These are phyloP conservation scores for Westerdykella ornata DNA, from an alignment of 2,329 filamentous ascomycete species.

Conservation along the genomic window DNA sequence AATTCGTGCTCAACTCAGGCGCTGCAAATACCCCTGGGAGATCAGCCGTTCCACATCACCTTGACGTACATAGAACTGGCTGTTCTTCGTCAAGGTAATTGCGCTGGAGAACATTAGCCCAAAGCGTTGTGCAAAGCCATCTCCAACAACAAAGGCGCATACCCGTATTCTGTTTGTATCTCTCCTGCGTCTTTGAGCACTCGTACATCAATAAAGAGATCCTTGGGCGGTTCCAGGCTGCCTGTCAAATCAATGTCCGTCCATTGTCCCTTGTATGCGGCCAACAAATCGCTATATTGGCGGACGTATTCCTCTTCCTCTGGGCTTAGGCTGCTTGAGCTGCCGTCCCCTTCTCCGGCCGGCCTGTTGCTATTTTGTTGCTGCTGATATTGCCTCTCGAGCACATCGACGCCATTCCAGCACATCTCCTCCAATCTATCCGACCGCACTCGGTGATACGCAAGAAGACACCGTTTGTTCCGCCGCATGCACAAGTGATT, in stretches of 20 bases:
- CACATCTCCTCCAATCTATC: conserved; percentile 91
- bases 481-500: conserved; percentile 92
- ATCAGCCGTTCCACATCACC: conserved; percentile 94
- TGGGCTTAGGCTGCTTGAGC: conserved; percentile 72
- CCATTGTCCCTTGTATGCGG: conserved; percentile 98
- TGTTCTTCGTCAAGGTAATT: conserved; percentile 95
- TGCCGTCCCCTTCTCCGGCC: conserved; percentile 41
- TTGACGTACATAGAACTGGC: conserved; percentile 93
- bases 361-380: conserved; percentile 29
- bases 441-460: conserved; percentile 84
- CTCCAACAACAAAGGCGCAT: conserved; percentile 37
- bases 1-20: conserved; percentile 55
- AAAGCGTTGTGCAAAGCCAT: not conserved
- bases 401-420: conserved; percentile 80
- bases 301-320: conserved; percentile 96
- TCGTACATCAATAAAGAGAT: conserved; percentile 93
- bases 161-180: conserved; percentile 99
- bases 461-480: conserved; percentile 91
- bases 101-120: conserved; percentile 50
- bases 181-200: conserved; percentile 96
- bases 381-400: conserved; percentile 59
- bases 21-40: conserved; percentile 88
- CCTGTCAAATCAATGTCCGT: conserved; percentile 95
- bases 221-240: conserved; percentile 84
- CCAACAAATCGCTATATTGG: conserved; percentile 82